phyloP scores from a whole-genome alignment of 495 filamentous ascomycete species.

The Gamarada debralockiae region DNA sequence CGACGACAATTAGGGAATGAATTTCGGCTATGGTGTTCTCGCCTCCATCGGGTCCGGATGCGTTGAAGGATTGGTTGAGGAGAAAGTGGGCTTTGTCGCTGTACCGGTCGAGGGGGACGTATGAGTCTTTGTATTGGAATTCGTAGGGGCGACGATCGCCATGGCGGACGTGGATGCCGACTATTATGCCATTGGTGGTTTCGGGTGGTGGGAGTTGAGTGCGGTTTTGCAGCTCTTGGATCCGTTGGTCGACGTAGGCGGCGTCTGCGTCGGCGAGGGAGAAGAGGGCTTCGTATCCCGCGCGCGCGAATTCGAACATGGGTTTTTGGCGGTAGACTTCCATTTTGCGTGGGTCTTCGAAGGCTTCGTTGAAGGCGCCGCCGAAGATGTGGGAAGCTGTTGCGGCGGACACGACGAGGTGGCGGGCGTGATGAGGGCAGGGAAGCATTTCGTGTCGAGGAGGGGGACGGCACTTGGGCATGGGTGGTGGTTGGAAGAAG shows the following conservation, averaged over 20 bases:
- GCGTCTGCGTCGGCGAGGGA: conserved; percentile 51
- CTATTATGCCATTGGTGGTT: conserved; percentile 36
- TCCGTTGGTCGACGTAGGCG: conserved; percentile 47
- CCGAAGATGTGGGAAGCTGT: conserved; percentile 56
- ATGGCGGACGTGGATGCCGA: conserved; percentile 69
- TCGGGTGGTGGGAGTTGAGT: conserved; percentile 28
- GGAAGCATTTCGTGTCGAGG: conserved; percentile 61
- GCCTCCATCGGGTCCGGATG: not conserved
- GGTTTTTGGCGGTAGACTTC: conserved; percentile 43
- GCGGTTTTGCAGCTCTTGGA: conserved; percentile 40
- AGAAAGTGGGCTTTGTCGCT: conserved; percentile 27
- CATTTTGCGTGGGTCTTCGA: conserved; percentile 41
- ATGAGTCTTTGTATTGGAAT: conserved; percentile 60
- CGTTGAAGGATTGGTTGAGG: conserved; percentile 16
- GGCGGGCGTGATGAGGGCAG: conserved; percentile 63
- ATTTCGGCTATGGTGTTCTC: conserved; percentile 13
- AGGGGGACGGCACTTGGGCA: conserved; percentile 54
- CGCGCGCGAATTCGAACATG: conserved; percentile 57
- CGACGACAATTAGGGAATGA: conserved; percentile 43
- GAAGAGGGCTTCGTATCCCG: conserved; percentile 65
- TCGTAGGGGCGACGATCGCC: conserved; percentile 67
- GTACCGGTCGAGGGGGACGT: conserved; percentile 64
- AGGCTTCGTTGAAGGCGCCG: conserved; percentile 45
- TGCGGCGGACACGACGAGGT: conserved; percentile 64
- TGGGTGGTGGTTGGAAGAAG: conserved; percentile 60